These are phyloP conservation scores for Coemansia sp. DNA, from an alignment of 192 early-diverging fungal species.

Conservation along the genomic window DNA sequence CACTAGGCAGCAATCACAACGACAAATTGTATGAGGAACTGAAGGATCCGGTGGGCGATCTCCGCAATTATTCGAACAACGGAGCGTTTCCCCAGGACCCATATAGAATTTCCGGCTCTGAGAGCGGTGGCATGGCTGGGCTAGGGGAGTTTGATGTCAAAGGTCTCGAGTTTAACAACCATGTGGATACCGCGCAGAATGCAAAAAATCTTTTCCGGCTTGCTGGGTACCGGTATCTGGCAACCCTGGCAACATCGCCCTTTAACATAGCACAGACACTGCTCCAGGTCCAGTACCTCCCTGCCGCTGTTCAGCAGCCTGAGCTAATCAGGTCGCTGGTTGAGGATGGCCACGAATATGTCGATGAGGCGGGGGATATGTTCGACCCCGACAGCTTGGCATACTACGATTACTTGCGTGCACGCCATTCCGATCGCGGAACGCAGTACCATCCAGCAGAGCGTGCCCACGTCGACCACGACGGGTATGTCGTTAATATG, in stretches of 20 bases:
- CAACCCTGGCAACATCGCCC: constrained; percentile 59
- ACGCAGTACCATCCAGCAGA: constrained; percentile 14
- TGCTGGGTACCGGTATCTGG: constrained; percentile 63
- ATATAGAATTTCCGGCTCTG: constrained; percentile 10
- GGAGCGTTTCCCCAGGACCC: constrained; percentile 4
- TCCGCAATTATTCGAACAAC: constrained; percentile 17
- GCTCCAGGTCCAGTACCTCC: constrained; percentile 74
- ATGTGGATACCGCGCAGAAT: constrained; percentile 46
- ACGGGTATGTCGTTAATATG: constrained; percentile 62
- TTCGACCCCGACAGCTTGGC: constrained; percentile 50
- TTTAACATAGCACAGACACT: constrained; percentile 68
- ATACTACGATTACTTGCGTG: constrained; percentile 55
- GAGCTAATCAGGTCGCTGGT: background rate
- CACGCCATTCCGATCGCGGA: constrained; percentile 26
- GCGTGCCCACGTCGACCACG: constrained; percentile 43
- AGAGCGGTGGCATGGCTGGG: constrained; percentile 7
- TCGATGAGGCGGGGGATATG: constrained; percentile 11
- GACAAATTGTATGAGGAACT: constrained; percentile 33
- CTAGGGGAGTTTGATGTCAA: constrained; percentile 16
- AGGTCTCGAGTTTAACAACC: constrained; percentile 23
- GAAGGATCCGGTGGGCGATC: constrained; percentile 32
- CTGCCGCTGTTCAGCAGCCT: constrained; percentile 28
- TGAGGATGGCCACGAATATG: constrained; percentile 1
- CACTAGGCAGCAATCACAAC: constrained; percentile 10
- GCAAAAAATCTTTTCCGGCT: constrained; percentile 63